phyloP scores from a whole-genome alignment of 2,329 filamentous ascomycete genomes.

The Ophiocordyceps robertsii region DNA sequence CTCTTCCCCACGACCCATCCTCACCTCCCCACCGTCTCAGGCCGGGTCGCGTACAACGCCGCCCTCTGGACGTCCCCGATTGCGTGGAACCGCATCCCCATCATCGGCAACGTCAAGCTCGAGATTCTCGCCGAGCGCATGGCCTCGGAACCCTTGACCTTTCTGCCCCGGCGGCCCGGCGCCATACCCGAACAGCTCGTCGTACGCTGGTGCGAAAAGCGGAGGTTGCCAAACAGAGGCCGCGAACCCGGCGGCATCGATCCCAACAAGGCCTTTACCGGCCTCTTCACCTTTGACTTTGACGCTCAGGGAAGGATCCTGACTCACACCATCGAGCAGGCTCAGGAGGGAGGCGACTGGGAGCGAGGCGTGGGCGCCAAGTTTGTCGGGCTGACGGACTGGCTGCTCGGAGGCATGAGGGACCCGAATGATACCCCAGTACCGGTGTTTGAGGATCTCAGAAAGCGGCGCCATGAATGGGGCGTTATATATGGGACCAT shows the following conservation, averaged over 20 bases:
- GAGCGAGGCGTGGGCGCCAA: constrained; percentile 68
- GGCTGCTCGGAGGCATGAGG: constrained; percentile 68
- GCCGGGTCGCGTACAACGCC: constrained; percentile 79
- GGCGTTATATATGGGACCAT: neutral
- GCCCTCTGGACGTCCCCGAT: constrained; percentile 93
- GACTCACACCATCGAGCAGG: constrained; percentile 88
- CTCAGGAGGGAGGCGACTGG: constrained; percentile 70
- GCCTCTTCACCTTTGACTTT: constrained; percentile 92
- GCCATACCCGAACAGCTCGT: constrained; percentile 66
- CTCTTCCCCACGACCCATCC: constrained; percentile 68
- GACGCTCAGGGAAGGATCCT: constrained; percentile 72
- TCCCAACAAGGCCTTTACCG: constrained; percentile 67
- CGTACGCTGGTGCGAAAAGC: constrained; percentile 64
- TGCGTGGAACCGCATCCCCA: constrained; percentile 85
- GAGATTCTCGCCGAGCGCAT: constrained; percentile 86
- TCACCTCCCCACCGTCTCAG: constrained; percentile 83
- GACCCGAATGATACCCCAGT: constrained; percentile 17
- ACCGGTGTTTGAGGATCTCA: constrained; percentile 21
- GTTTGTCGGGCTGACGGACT: constrained; percentile 86
- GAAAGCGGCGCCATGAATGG: constrained; percentile 6
- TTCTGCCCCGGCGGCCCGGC: constrained; percentile 35
- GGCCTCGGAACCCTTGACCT: constrained; percentile 42
- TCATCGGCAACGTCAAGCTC: constrained; percentile 80
- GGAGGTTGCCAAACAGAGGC: constrained; percentile 6
- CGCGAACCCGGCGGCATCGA: constrained; percentile 29